These are phyloP conservation scores for Fraxinus velutina DNA, from an alignment of 305 asterid species.

Conservation along the genomic window DNA sequence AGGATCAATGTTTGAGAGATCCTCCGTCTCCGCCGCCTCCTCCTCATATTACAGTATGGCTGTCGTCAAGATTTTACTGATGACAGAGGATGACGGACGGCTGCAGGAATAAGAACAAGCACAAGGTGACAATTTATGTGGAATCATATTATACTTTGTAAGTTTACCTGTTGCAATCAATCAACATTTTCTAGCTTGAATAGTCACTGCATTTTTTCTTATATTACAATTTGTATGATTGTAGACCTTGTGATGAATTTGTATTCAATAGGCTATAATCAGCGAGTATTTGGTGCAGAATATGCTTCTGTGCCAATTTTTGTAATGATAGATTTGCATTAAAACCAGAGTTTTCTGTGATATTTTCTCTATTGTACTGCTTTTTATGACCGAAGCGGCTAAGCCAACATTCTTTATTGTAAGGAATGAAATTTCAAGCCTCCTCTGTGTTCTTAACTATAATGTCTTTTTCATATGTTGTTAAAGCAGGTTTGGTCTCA, in stretches of 20 bases:
- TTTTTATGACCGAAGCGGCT: background rate
- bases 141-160: background rate
- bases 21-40: too few relatives aligned
- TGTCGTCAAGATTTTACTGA: background rate
- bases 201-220: background rate
- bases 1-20: too few relatives aligned
- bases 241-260: background rate
- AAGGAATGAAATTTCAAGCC: slow-evolving; percentile 17
- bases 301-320: background rate
- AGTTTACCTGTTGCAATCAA: background rate
- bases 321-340: background rate
- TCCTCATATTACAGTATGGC: background rate
- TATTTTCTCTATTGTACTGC: background rate
- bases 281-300: background rate
- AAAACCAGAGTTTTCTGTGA: background rate
- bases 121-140: slow-evolving; percentile 11
- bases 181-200: background rate
- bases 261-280: background rate
- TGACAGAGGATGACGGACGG: slow-evolving; percentile 7
- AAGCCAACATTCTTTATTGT: slow-evolving; percentile 17
- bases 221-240: background rate
- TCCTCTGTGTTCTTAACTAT: background rate
- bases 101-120: slow-evolving; percentile 13
- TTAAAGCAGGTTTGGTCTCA: background rate
- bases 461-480: slow-evolving; percentile 1